Base-by-base conservation (phyloP, 768 basidiomycete genomes). In the Lenzites betulinus region DNA sequence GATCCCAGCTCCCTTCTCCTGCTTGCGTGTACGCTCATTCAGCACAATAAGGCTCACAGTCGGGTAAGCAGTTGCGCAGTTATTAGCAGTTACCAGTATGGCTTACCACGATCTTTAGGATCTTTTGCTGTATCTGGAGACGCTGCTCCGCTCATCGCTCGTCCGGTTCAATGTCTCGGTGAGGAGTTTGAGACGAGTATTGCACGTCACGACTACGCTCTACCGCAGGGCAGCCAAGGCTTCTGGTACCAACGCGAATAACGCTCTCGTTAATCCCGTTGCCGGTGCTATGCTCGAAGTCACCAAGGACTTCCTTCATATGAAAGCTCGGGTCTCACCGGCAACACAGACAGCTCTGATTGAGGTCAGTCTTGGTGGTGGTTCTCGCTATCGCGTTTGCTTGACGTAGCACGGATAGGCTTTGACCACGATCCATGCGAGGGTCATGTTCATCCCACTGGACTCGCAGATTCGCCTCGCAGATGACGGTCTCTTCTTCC, bases 1-100 rank as follows among this genome's bases (percentile, higher is more conserved):
- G 82, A 90, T 67, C 78, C 85, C 4, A 83, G 84, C 9, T 78
- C 87, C 4, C 67, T 90, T 11, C 65, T 92, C 18, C 50, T 70
- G 3, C 81, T 88, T 51, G 74, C 79, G 0, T 75, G 82, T 3
- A 75, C 76, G 15, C 75, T 91, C 30, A 74, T 88, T 15, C 79
- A 84, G 57, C 78, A 85, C 66, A 88, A 89, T 73, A 85, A 84
- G 69, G 71, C 78, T 22, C 76, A 82, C 46, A 79, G 78, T 66
- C 77, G 83, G 59, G 89, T 89, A 60, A 57, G 77, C 70, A 2
- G 53, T 43, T 28, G 52, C 16, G 41, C 38, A 25, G n/a, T 50
- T 60, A 42, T 58, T 6, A 22, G 7, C 28, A 13, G 6, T 33
- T 38, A 33, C 25, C 16, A 36, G 4, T 1, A 33, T 13, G 36